Conservation (phyloP, 208 protist species). For the Angomonas ambiguus region DNA sequence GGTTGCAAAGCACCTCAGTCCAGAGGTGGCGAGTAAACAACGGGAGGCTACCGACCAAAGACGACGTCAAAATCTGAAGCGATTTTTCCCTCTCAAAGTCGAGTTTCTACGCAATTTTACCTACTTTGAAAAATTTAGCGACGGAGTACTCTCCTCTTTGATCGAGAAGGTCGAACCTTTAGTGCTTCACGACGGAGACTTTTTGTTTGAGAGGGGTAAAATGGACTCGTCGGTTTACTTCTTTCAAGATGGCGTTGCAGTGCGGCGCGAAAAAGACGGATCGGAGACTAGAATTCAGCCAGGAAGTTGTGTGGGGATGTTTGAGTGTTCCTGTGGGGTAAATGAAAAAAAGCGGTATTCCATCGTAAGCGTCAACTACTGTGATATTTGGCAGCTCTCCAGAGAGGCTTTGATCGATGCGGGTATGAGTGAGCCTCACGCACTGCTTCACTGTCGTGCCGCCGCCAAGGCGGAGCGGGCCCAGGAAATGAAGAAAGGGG, state of each 20-base stretch:
- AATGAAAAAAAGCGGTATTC: conserved; percentile 73
- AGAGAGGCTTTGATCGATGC: conserved; percentile 73
- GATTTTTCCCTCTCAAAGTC: conserved; percentile 72
- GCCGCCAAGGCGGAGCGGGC: conserved; percentile 63
- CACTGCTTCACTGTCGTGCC: conserved; percentile 70
- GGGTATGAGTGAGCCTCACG: conserved; percentile 81
- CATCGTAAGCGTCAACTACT: conserved; percentile 83
- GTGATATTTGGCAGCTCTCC: conserved; percentile 77
- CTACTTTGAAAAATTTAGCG: conserved; percentile 76
- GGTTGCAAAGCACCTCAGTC: conserved; percentile 62
- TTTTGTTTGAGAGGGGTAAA: conserved; percentile 46
- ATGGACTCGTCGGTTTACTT: conserved; percentile 83
- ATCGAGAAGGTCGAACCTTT: conserved; percentile 73
- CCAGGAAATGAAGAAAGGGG: conserved; percentile 38
- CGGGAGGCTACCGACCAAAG: conserved; percentile 82
- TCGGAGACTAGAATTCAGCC: conserved; percentile 29
- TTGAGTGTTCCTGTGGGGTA: conserved; percentile 81
- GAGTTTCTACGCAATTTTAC: conserved; percentile 72
- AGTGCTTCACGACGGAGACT: conserved; percentile 79
- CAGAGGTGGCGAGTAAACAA: conserved; percentile 74
- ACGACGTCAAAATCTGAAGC: conserved; percentile 72
- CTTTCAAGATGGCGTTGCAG: conserved; percentile 74
- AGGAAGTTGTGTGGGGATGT: conserved; percentile 81
- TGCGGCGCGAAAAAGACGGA: conserved; percentile 36
- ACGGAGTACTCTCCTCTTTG: conserved; percentile 41